phyloP scores from a whole-genome alignment of 2,329 filamentous ascomycete species.

The Apiospora rasikravindrae region DNA sequence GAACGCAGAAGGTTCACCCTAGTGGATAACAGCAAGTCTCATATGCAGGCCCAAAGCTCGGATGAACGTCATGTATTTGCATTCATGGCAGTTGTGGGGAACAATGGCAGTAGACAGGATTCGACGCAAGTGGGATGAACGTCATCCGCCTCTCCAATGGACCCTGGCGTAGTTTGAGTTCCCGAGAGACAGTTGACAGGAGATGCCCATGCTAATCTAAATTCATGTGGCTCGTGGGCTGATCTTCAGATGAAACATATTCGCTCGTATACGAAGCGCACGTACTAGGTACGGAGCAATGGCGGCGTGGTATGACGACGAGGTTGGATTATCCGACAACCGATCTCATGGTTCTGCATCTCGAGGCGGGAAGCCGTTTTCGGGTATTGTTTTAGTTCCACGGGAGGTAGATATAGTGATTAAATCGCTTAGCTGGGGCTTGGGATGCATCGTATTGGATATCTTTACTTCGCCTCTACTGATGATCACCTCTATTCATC shows the following conservation, averaged over 20 bases:
- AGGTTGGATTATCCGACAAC: not conserved
- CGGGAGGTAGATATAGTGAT: not conserved
- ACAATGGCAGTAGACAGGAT: no score
- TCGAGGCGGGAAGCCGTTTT: not conserved
- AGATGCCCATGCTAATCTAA: not conserved
- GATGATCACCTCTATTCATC: no score
- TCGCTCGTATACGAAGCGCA: not conserved
- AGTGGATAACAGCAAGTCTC: not conserved
- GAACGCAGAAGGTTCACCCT: not conserved
- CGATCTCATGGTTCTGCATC: not conserved
- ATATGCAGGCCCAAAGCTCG: not conserved
- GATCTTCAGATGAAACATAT: not conserved
- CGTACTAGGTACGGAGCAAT: not conserved
- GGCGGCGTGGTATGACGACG: not conserved
- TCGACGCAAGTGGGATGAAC: no score
- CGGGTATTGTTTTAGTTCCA: not conserved
- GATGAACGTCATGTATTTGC: no score
- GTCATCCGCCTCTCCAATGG: not conserved
- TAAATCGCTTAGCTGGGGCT: not conserved
- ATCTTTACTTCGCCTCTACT: not conserved
- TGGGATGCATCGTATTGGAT: not conserved
- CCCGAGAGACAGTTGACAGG: not conserved
- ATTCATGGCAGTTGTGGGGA: no score
- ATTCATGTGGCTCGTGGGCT: not conserved
- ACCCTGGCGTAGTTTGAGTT: not conserved